Conservation (phyloP, 148 eudicot species). For the Camellia granthamiana region DNA sequence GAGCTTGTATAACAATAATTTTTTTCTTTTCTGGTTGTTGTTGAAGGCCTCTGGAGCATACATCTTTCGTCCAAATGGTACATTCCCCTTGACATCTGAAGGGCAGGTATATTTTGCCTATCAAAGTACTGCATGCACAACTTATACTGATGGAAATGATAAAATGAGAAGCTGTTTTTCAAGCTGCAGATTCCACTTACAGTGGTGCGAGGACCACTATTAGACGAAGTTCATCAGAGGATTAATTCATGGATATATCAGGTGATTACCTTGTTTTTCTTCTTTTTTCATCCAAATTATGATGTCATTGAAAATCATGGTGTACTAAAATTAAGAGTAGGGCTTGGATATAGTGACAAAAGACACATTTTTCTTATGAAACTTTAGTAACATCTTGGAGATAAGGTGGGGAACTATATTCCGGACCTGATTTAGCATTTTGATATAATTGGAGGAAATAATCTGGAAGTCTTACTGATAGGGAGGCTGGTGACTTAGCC, state of each 20-base stretch:
- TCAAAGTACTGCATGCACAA: neutral
- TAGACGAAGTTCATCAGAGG: slow-evolving; percentile 90
- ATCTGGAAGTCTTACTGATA: no score
- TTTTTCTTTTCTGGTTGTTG: slow-evolving; percentile 7
- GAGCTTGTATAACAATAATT: neutral
- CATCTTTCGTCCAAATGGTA: slow-evolving; percentile 84
- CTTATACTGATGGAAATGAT: slow-evolving; percentile 1
- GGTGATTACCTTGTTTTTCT: slow-evolving; percentile 36
- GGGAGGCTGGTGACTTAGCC: no score
- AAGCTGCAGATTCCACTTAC: slow-evolving; percentile 51
- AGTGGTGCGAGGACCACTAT: slow-evolving; percentile 72
- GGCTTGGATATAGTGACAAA: no score
- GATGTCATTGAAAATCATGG: neutral
- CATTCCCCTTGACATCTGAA: slow-evolving; percentile 41
- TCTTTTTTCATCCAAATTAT: neutral
- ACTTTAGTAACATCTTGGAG: no score
- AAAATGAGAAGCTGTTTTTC: slow-evolving; percentile 5
- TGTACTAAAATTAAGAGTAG: neutral
- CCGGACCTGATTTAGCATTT: no score
- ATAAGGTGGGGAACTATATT: no score
- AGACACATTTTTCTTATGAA: no score
- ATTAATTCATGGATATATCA: slow-evolving; percentile 86
- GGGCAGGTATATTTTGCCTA: slow-evolving; percentile 40
- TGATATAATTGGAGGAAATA: no score
- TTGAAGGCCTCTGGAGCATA: slow-evolving; percentile 91